Conservation (phyloP, 805 yeast species). For the Cyberlindnera saturnus region DNA sequence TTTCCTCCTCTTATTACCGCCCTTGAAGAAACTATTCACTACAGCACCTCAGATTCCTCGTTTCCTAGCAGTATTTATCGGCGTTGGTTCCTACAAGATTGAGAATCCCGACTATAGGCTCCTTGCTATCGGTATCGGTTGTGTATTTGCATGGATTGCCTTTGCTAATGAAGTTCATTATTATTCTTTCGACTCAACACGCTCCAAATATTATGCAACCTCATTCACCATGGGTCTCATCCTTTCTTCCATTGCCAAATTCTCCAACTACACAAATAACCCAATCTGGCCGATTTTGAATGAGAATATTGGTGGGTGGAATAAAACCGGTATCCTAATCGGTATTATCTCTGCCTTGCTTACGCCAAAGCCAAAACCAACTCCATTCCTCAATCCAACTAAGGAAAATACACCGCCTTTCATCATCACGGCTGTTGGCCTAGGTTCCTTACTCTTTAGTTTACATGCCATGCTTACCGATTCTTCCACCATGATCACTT, state of each 20-base stretch:
- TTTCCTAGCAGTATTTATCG: conserved; percentile 49
- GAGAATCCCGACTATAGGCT: conserved; percentile 67
- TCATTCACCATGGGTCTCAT: conserved; percentile 69
- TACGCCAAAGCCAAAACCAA: conserved; percentile 35
- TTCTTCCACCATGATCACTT: conserved; percentile 77
- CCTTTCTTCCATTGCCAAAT: conserved; percentile 68
- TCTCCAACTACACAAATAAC: conserved; percentile 74
- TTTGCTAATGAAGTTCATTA: conserved; percentile 32
- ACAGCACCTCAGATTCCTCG: conserved; percentile 49
- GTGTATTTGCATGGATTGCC: conserved; percentile 54
- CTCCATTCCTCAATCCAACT: neutral
- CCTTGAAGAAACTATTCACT: conserved; percentile 33
- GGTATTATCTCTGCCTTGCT: conserved; percentile 62
- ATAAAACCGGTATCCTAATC: conserved; percentile 56
- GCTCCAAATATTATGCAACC: conserved; percentile 32
- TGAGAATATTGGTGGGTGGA: conserved; percentile 78
- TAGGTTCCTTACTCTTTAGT: conserved; percentile 72
- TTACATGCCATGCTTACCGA: conserved; percentile 74
- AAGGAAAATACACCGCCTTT: conserved; percentile 28
- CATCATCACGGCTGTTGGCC: conserved; percentile 53
- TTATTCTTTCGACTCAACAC: conserved; percentile 18
- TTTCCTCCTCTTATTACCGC: conserved; percentile 42
- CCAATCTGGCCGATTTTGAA: conserved; percentile 97
- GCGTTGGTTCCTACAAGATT: conserved; percentile 70
- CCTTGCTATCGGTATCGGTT: conserved; percentile 58